Conservation (phyloP, 1,284 basidiomycete species). For the Heterobasidion irregulare region DNA sequence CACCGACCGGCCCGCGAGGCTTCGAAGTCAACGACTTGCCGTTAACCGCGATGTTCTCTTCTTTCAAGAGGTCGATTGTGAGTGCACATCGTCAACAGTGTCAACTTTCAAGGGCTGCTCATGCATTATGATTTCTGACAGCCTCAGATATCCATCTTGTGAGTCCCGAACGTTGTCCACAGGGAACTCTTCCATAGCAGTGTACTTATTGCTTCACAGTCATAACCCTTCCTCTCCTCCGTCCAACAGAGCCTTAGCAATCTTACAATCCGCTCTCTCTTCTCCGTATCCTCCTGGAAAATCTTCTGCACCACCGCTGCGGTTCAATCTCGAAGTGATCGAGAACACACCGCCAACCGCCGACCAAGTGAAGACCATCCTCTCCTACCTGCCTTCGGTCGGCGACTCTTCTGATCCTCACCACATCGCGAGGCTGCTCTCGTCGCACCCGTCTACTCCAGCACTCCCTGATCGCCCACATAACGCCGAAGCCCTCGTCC, state of each 20-base stretch:
- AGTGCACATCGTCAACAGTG: background rate
- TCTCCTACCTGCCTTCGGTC: constrained; percentile 44
- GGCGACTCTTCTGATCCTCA: constrained; percentile 15
- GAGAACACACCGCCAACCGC: constrained; percentile 53
- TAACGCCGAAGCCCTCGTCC: constrained; percentile 34
- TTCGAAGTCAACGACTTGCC: too few relatives aligned
- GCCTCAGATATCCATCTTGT: constrained; percentile 67
- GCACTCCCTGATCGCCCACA: constrained; percentile 28
- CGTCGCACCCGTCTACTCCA: constrained; percentile 45
- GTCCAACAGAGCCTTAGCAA: constrained; percentile 47
- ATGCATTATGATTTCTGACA: constrained; percentile 13
- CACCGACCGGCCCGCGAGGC: too few relatives aligned
- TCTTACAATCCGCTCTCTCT: constrained; percentile 50
- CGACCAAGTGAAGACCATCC: constrained; percentile 60
- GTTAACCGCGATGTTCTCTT: constrained; percentile 14
- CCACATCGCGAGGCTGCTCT: constrained; percentile 36
- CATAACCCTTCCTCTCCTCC: constrained; percentile 57
- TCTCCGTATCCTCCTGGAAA: constrained; percentile 49
- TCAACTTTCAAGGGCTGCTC: background rate
- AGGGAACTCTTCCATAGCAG: background rate
- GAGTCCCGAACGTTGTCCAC: constrained; percentile 14
- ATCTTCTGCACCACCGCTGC: constrained; percentile 38
- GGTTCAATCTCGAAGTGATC: constrained; percentile 65
- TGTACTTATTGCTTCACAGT: constrained; percentile 23
- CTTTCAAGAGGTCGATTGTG: constrained; percentile 14